Base-by-base conservation (phyloP, 202 grass and related monocot genomes). In the Hordeum pubiflorum region DNA sequence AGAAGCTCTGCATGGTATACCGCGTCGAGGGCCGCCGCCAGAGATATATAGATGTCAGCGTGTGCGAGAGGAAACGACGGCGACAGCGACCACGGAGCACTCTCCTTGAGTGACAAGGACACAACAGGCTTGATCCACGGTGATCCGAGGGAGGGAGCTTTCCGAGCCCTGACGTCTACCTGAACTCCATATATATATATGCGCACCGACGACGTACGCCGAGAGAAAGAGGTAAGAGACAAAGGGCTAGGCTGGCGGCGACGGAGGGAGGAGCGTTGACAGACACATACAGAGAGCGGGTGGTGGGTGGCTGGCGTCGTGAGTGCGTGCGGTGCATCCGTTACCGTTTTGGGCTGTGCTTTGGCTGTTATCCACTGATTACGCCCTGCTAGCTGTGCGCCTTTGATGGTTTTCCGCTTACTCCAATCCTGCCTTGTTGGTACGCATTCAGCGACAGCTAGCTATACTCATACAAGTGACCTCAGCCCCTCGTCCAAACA, bases 241-340 rank as follows among this genome's bases (percentile, higher is more conserved):
- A 64, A 60, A 10, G 24, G 4, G 36, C 18, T 74, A 83, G 66
- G 85, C 85, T 87, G 85, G 74, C 57, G 75, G 15, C 65, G 80
- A 50, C 17, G 65, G 79, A 40, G 63, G 10, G 85, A 15, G 60
- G 46, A 8, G 21, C 62, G 59, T 48, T 7, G 46, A 10, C 7
- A 40, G 38, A 39, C 4, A 36, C 34, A 33, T 33, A 33, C 32
- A 33, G 7, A 9, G 37, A 38, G 8, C 37, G 7, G 37, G 39
- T 11, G 37, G 37, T 9, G 0, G 50, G 0, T n/a, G 17, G 77
- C 60, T 54, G 54, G 56, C 72, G 1, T 6, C 48, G 10, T 17
- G 52, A 23, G 54, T 37, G 71, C 71, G 46, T 31, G 59, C n/a
- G 18, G 4, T 23, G 65, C 65, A 23, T 39, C 65, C 39, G 40